Evolutionary conservation across 2,329 filamentous ascomycete genomes (phyloP), one percentile per base, ranked within the genome.

Genomic region (Claviceps arundinis): DNA sequence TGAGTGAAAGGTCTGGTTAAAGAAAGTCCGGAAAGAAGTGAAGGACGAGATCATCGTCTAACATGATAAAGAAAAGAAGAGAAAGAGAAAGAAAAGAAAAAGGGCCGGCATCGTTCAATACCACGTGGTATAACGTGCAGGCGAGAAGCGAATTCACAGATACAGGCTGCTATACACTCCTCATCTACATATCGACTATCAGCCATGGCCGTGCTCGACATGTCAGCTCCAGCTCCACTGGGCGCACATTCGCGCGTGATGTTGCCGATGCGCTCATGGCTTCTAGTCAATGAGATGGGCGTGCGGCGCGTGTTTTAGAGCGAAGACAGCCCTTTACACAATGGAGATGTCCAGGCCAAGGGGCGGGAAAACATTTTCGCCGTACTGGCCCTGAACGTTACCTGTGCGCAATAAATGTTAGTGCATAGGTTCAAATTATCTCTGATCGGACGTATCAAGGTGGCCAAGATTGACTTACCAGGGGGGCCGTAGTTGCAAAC

Each of bases 401-500:
- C 47, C 47, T 48, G 19, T 30, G 14, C n/a, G 16, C 45, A 22
- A 37, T 22, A 2, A 2, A 11, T 42, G 13, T 24, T 9, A 43
- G 41, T 24, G 22, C 3, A 14, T 6, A 24, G 1, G 8, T 19
- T 42, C 8, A 6, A 19, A 5, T 7, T 22, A 24, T 45, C 16
- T 11, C 13, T 16, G 2, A 22, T 17, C 22, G 14, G 14, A n/a
- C 30, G 7, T n/a, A 38, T 24, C 9, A 4, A 13, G 13, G 5
- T 34, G 30, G 30, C 9, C 30, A 11, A 34, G 30, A 34, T 34
- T 1, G 14, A 34, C 80, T 68, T 80, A 87, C 87, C 89, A 56
- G 81, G 71, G 56, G 81, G 76, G 58, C 71, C 73, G 73, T 95
- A 95, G 78, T 95, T 91, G 83, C 89, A 95, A 62, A 94, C 88